phyloP scores from a whole-genome alignment of 208 protist genomes.

The Novymonas esmeraldas region DNA sequence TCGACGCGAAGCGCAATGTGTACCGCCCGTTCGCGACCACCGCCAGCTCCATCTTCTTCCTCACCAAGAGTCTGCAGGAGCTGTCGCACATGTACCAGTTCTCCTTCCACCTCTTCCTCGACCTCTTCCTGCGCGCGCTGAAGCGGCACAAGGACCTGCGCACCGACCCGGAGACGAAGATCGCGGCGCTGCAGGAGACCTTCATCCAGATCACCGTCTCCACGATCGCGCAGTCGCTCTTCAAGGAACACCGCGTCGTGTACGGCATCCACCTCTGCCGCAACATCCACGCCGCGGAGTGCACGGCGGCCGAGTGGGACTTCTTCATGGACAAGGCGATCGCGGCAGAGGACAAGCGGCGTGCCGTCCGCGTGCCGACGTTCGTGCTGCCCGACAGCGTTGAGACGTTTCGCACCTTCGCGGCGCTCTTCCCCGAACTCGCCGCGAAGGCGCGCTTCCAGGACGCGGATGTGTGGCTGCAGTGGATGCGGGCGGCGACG shows the following conservation, averaged over 20 bases:
- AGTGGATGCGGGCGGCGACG: slow-evolving; percentile 88
- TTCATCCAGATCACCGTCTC: slow-evolving; percentile 88
- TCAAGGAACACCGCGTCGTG: slow-evolving; percentile 96
- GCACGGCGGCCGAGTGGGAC: slow-evolving; percentile 90
- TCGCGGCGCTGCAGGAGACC: slow-evolving; percentile 67
- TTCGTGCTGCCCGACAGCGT: slow-evolving; percentile 90
- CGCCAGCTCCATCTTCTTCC: slow-evolving; percentile 93
- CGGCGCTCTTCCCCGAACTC: slow-evolving; percentile 80
- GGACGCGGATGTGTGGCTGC: slow-evolving; percentile 91
- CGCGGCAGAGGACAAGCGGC: slow-evolving; percentile 44
- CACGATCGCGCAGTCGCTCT: slow-evolving; percentile 87
- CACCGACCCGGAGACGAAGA: slow-evolving; percentile 88
- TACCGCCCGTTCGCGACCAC: slow-evolving; percentile 94
- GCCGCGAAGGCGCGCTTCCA: slow-evolving; percentile 69
- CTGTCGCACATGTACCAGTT: slow-evolving; percentile 99
- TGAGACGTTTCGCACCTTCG: slow-evolving; percentile 78
- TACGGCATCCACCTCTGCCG: slow-evolving; percentile 96
- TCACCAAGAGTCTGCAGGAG: slow-evolving; percentile 86
- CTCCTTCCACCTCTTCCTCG: slow-evolving; percentile 93
- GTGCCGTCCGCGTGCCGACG: slow-evolving; percentile 73
- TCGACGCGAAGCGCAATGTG: slow-evolving; percentile 95
- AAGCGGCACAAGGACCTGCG: slow-evolving; percentile 64
- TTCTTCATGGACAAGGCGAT: slow-evolving; percentile 88
- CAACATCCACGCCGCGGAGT: slow-evolving; percentile 68
- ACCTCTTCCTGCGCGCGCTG: slow-evolving; percentile 77